These are phyloP conservation scores for Ustilago sp. DNA, from an alignment of 1,284 basidiomycete genomes.

Conservation along the genomic window DNA sequence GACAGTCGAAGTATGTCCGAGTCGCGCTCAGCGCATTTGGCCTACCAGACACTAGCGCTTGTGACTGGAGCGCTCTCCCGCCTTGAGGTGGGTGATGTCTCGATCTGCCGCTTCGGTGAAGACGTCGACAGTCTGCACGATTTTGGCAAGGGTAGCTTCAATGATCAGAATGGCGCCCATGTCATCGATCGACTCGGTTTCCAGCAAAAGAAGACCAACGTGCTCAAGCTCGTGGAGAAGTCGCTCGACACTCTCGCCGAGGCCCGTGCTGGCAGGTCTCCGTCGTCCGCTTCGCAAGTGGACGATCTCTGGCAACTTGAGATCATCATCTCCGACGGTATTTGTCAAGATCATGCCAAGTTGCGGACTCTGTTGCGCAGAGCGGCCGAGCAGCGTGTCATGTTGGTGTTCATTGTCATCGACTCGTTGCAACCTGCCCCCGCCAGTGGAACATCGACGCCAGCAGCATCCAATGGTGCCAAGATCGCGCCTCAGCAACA, in stretches of 20 bases:
- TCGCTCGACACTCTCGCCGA: conserved; percentile 81
- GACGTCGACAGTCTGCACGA: conserved; percentile 87
- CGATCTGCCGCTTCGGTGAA: conserved; percentile 90
- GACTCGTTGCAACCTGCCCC: conserved; percentile 78
- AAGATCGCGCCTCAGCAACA: conserved; percentile 67
- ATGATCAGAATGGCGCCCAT: conserved; percentile 73
- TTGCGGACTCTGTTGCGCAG: conserved; percentile 83
- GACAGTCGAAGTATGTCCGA: conserved; percentile 98
- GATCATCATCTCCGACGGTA: conserved; percentile 98
- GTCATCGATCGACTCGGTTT: conserved; percentile 89
- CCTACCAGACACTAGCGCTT: conserved; percentile 92
- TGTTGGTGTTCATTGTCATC: conserved; percentile 96
- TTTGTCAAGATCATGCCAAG: conserved; percentile 93
- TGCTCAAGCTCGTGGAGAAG: conserved; percentile 84
- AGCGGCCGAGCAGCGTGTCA: conserved; percentile 89
- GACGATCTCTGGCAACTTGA: conserved; percentile 96
- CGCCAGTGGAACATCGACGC: conserved; percentile 23
- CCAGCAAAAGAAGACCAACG: conserved; percentile 90
- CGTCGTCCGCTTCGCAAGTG: conserved; percentile 51
- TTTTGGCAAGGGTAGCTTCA: conserved; percentile 72
- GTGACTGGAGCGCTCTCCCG: conserved; percentile 90
- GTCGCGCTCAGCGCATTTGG: conserved; percentile 89
- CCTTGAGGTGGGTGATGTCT: conserved; percentile 93
- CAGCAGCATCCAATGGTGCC: background rate
- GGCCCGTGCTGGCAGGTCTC: conserved; percentile 77